Conservation (phyloP, 768 basidiomycete genomes). For the Lenzites betulinus region DNA sequence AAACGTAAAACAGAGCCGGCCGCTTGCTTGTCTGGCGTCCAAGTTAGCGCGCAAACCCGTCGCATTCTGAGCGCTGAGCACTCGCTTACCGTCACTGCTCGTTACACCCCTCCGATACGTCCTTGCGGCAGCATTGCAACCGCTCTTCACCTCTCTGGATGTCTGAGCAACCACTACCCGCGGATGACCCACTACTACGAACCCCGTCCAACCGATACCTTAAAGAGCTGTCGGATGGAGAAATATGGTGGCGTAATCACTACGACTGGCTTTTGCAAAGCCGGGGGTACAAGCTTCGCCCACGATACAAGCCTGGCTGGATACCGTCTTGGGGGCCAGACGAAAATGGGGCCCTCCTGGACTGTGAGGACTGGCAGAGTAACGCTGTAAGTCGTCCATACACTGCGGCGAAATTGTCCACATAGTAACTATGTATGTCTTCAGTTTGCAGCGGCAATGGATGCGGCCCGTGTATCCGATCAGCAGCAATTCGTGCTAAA, state of each 20-base stretch:
- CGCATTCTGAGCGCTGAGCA: too few species aligned
- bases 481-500: constrained; percentile 26
- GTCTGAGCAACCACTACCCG: too few species aligned
- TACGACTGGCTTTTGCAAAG: constrained; percentile 19
- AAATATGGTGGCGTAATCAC: constrained; percentile 15
- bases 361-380: background rate
- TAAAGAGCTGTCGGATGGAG: background rate
- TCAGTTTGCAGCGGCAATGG: constrained; percentile 19
- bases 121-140: too few species aligned
- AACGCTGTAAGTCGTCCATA: background rate
- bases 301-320: constrained; percentile 30
- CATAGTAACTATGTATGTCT: background rate
- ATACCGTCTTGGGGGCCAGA: constrained; percentile 27
- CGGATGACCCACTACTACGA: too few species aligned
- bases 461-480: constrained; percentile 28
- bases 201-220: too few species aligned
- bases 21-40: too few species aligned
- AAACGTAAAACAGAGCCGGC: too few species aligned
- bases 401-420: background rate
- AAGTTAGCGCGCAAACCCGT: too few species aligned
- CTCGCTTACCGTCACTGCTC: too few species aligned
- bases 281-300: constrained; percentile 26
- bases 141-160: too few species aligned
- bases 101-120: too few species aligned
- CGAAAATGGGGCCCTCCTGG: too few species aligned